Conservation (phyloP, 768 basidiomycete species). For the Boletus barrowsii region DNA sequence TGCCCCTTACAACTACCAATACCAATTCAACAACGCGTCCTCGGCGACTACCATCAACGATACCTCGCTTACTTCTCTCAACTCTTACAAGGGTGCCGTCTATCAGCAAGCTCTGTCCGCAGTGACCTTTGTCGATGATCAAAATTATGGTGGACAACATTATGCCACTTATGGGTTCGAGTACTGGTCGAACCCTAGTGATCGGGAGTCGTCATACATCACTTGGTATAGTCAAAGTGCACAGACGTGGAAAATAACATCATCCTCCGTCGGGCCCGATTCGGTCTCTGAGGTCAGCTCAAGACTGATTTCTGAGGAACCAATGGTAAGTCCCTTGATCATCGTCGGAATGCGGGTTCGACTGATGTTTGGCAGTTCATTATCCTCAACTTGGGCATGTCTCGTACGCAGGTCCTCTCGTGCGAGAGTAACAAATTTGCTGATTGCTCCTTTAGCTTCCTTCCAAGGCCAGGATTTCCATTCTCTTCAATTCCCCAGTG, state of each 20-base stretch:
- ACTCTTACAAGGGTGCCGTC: constrained; percentile 65
- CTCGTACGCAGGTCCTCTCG: constrained; percentile 39
- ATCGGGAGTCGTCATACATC: constrained; percentile 69
- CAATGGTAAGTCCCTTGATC: constrained; percentile 63
- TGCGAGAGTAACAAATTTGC: background rate
- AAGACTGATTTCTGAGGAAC: constrained; percentile 82
- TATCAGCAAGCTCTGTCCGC: constrained; percentile 78
- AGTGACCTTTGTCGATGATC: constrained; percentile 50
- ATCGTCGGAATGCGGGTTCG: background rate
- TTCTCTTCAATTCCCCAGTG: constrained; percentile 65
- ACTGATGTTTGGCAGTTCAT: constrained; percentile 52
- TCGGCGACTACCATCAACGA: constrained; percentile 56
- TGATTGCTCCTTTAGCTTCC: constrained; percentile 37
- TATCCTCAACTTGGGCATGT: constrained; percentile 83
- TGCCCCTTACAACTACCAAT: constrained; percentile 75
- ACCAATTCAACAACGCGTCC: constrained; percentile 53
- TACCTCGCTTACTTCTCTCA: constrained; percentile 48
- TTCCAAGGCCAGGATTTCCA: constrained; percentile 50
- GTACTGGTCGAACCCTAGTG: constrained; percentile 71
- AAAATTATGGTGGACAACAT: constrained; percentile 51
- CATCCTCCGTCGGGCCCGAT: constrained; percentile 69
- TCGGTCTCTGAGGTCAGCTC: constrained; percentile 50
- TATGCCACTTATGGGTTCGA: constrained; percentile 75
- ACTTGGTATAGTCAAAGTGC: constrained; percentile 75
- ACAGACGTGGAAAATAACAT: constrained; percentile 69